Base-by-base conservation (phyloP, 2,329 filamentous ascomycete species). In the Fusarium humuli region DNA sequence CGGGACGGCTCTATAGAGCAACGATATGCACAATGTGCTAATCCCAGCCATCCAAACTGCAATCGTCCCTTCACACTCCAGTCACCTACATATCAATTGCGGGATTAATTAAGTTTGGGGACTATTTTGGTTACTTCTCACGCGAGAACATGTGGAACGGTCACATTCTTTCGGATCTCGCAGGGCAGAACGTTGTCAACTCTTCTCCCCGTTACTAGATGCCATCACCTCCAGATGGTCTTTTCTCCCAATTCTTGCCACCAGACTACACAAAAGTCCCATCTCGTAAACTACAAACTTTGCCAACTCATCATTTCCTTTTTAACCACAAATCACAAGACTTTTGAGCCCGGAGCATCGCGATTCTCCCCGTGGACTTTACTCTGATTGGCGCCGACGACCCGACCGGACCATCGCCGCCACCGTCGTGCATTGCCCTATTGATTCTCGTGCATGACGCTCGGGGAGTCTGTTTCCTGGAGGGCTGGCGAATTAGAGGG, bases 321-420 rank as follows among this genome's bases (percentile, higher is more conserved):
- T 53, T 40, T 16, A 41, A 48, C 20, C 13, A 11, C 11, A 47
- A 70, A 68, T 34, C 37, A 25, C 46, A 52, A 52, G 29, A 32
- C 37, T n/a, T 25, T 18, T n/a, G 18, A 25, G 10, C 20, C 30
- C 4, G 11, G n/a, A 37, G 30, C 67, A 71, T 65, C 67, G 46
- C 61, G 57, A 71, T 71, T 68, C 67, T 54, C 41, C 60, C 64
- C 57, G 48, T 50, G 40, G 30, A 53, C 25, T 57, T 7, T 42
- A 3, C 20, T 16, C 52, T 52, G 68, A 70, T 70, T 69, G 68
- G 68, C 56, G 67, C 68, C 68, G 68, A 71, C 68, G 68, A 71
- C 68, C 68, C 68, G 68, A 71, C 56, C 68, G 68, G 67, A 44
- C 46, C 59, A 65, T 70, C 68, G 68, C 68, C 68, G 58, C 68